These are phyloP conservation scores for Craterostigma plantagineum DNA, from an alignment of 257 asterid genomes.

Conservation along the genomic window DNA sequence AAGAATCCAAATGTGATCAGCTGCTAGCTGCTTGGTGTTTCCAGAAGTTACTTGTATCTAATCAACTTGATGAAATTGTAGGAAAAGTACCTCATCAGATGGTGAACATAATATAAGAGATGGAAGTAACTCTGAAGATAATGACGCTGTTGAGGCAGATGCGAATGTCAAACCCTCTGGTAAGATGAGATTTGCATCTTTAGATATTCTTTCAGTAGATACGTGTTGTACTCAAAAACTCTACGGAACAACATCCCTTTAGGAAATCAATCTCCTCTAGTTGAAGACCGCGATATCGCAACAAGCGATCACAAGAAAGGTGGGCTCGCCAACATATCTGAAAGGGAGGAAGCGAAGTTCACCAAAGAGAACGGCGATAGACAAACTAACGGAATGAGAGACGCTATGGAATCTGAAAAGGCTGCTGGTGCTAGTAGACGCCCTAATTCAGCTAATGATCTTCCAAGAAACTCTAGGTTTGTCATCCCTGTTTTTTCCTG, in stretches of 20 bases:
- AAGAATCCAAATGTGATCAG: no score
- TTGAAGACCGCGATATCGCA: constrained; percentile 28
- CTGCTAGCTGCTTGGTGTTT: background rate
- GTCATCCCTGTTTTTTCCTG: constrained; percentile 10
- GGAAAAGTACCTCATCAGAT: constrained; percentile 47
- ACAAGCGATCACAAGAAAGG: constrained; percentile 21
- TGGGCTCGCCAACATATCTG: constrained; percentile 34
- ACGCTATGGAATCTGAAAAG: constrained; percentile 28
- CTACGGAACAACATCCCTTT: no score
- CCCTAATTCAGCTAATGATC: constrained; percentile 61
- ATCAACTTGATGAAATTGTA: constrained; percentile 12
- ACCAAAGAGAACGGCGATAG: constrained; percentile 73
- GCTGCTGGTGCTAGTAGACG: constrained; percentile 25
- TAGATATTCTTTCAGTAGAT: background rate
- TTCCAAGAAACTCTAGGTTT: constrained; percentile 74
- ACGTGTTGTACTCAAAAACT: background rate
- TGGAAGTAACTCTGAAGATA: constrained; percentile 38
- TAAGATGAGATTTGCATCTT: constrained; percentile 11
- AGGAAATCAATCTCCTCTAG: constrained; percentile 28
- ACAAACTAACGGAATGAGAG: constrained; percentile 43
- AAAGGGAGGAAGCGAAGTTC: constrained; percentile 62
- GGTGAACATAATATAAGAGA: constrained; percentile 29
- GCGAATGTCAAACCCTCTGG: constrained; percentile 29
- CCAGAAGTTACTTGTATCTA: background rate
- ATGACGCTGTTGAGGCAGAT: constrained; percentile 11